Base-by-base conservation (phyloP, 2,329 filamentous ascomycete species). In the Incumbomyces lentus region DNA sequence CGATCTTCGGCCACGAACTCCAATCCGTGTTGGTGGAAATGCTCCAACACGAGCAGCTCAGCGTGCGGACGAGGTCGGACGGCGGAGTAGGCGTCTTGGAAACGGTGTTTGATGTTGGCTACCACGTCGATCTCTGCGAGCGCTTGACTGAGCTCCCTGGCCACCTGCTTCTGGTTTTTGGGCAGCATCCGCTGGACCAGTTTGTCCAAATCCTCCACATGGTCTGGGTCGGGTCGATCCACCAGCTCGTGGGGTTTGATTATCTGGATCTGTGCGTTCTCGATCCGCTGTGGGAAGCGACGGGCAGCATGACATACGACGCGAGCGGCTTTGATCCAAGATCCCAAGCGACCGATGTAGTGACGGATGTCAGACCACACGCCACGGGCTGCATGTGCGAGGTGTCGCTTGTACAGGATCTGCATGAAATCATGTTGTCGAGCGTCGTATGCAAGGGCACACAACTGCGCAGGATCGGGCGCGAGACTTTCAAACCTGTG, bases 11-110 rank as follows among this genome's bases (percentile, higher is more conserved):
- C 59, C 2, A 61, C 60, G 50, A 71, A 75, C 0, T 17, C 31
- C 1, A 67, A 53, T 0, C 52, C 30, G 0, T 54, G 52, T 3
- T 51, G 39, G 50, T 66, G 57, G 49, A 76, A 75, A 44, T 70
- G 60, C 33, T 76, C 70, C 0, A 75, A 55, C 2, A 73, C 58
- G 44, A 69, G 64, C 2, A 76, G 58, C 51, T 76, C 72, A 3
- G 68, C 67, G 51, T 75, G 71, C 29, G 64, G 59, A 26, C 52
- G 47, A 8, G 64, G 60, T 19, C 58, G 55, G 17, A 62, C 61
- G 12, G 50, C 51, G 2, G 34, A 11, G 30, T 48, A 48, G 5
- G 29, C 31, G 4, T 48, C 14, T 18, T 41, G 45, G 31, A 48
- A 48, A 14, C 34, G 37, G 10, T 22, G 34, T 34, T 26, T 11